Evolutionary conservation across 1,284 basidiomycete genomes (phyloP).

Genomic region (Wolfiporia cocos): DNA sequence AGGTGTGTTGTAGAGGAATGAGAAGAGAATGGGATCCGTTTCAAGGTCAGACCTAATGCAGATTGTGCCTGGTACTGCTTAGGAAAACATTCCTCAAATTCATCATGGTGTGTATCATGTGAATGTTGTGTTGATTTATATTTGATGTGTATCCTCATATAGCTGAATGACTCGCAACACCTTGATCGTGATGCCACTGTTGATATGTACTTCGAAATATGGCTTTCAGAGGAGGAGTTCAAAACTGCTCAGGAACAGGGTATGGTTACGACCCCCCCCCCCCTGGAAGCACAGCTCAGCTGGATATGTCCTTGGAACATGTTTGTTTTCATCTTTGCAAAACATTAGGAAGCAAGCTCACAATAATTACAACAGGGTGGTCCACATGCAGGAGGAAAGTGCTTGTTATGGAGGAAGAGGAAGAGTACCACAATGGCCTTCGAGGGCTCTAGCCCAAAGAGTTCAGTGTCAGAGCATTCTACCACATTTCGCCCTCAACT

Average conservation of each 20-base stretch:
- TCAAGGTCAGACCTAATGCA: conserved; percentile 67
- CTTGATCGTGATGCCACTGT: conserved; percentile 61
- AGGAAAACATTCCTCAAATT: conserved; percentile 64
- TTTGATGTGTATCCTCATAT: conserved; percentile 6
- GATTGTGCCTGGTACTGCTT: conserved; percentile 59
- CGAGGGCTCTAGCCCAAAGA: conserved; percentile 24
- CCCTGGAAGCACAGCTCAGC: neutral
- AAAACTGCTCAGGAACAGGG: conserved; percentile 49
- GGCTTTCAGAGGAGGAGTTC: conserved; percentile 73
- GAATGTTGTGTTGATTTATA: neutral
- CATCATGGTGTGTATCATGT: conserved; percentile 51
- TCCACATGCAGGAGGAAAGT: conserved; percentile 41
- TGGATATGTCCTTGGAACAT: no score
- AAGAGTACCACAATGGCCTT: no score
- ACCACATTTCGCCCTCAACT: conserved; percentile 34
- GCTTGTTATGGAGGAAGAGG: conserved; percentile 40
- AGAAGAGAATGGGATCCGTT: conserved; percentile 60
- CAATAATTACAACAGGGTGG: no score
- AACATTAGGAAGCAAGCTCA: no score
- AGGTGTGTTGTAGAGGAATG: conserved; percentile 68
- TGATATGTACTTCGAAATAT: conserved; percentile 66
- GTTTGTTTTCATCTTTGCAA: no score
- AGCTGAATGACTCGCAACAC: conserved; percentile 75
- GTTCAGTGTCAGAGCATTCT: conserved; percentile 37
- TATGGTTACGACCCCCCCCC: no score